Evolutionary conservation across 257 asterid genomes (phyloP).

Genomic region (Capsicum chinense): DNA sequence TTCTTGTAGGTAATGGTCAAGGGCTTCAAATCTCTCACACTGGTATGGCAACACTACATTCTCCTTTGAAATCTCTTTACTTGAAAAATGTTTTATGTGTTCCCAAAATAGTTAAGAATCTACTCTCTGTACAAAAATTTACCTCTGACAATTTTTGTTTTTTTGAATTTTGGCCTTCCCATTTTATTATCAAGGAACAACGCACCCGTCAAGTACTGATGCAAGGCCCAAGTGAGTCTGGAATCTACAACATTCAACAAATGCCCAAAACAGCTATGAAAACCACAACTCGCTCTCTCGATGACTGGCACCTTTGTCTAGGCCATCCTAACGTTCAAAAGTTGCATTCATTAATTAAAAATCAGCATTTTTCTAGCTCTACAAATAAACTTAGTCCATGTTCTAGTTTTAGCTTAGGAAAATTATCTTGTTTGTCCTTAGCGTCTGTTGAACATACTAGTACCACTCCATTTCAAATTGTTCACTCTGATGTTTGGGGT

Average conservation of each 20-base stretch:
- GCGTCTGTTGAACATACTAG: background rate
- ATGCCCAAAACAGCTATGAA: background rate
- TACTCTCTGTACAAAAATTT: no score
- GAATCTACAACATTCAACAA: background rate
- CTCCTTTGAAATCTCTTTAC: no score
- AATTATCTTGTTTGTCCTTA: conserved; percentile 15
- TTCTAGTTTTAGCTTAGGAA: background rate
- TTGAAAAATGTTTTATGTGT: no score
- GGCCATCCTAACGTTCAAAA: no score
- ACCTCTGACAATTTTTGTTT: no score
- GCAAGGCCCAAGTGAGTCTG: background rate
- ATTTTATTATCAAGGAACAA: background rate
- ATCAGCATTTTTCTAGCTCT: background rate
- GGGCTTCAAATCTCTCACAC: no score
- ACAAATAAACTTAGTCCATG: background rate
- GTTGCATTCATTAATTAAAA: no score
- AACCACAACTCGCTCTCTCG: background rate
- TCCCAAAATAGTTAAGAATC: no score
- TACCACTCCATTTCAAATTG: background rate
- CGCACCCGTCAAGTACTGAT: background rate
- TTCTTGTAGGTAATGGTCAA: no score
- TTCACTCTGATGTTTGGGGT: conserved; percentile 30
- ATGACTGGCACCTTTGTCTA: background rate
- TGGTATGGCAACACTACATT: no score
- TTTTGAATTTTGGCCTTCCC: no score